These are phyloP conservation scores for Leishmania guyanensis DNA, from an alignment of 208 protist species.

Conservation along the genomic window DNA sequence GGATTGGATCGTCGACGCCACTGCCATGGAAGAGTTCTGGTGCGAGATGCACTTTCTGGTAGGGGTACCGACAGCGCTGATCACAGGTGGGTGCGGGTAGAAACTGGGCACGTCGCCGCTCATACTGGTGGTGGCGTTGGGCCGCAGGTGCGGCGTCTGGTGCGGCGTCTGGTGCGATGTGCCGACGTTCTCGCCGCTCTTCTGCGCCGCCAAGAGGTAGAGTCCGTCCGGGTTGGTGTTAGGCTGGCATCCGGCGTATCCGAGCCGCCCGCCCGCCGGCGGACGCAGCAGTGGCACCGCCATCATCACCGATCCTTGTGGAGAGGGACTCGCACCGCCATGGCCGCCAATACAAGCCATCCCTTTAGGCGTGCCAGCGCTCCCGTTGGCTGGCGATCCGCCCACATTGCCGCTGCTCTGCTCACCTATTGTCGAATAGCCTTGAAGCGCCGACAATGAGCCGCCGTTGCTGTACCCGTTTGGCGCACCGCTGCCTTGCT, in stretches of 20 bases:
- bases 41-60: background rate
- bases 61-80: background rate
- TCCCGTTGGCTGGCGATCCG: background rate
- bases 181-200: background rate
- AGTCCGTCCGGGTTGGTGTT: background rate
- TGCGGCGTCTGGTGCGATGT: background rate
- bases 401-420: conserved; percentile 1
- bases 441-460: background rate
- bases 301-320: background rate
- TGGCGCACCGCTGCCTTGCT: conserved; percentile 7
- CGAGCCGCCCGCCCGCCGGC: conserved; percentile 9
- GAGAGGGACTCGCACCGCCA: background rate
- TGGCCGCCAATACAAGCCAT: conserved; percentile 1
- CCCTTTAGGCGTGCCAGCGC: background rate
- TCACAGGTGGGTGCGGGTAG: conserved; percentile 5
- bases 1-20: conserved; percentile 13
- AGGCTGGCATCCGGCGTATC: background rate
- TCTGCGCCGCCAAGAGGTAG: background rate
- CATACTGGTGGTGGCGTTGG: background rate
- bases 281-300: conserved; percentile 35
- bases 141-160: background rate
- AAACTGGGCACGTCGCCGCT: conserved; percentile 6
- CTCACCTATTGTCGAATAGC: background rate
- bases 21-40: conserved; percentile 13
- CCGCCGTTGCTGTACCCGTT: conserved; percentile 1